These are phyloP conservation scores for Cystobasidium onofrii DNA, from an alignment of 768 basidiomycete genomes.

Conservation along the genomic window DNA sequence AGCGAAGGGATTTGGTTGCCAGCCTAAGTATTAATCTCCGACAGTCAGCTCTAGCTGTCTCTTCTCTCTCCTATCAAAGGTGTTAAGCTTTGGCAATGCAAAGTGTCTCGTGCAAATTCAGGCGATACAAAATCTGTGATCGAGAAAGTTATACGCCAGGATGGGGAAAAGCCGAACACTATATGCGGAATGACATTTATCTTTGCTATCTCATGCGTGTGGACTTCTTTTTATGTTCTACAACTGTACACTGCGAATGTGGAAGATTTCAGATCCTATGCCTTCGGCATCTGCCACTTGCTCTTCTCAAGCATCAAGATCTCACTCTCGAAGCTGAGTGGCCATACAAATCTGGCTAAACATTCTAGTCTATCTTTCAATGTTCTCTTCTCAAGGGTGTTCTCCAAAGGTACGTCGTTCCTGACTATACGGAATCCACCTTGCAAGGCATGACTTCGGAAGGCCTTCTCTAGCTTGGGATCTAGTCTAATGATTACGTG, in stretches of 20 bases:
- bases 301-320: not conserved
- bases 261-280: not conserved
- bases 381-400: not conserved
- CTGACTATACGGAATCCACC: slow-evolving; percentile 10
- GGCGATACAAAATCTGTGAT: not conserved
- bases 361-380: not conserved
- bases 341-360: not conserved
- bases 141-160: not conserved
- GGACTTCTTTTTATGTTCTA: too few species aligned
- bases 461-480: slow-evolving; percentile 7
- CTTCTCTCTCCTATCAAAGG: not conserved
- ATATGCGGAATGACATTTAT: too few species aligned
- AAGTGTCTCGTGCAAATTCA: not conserved
- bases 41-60: too few species aligned
- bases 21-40: too few species aligned
- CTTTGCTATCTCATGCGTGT: too few species aligned
- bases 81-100: not conserved
- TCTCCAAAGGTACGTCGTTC: not conserved
- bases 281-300: not conserved
- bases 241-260: not conserved
- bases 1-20: too few species aligned
- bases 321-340: not conserved
- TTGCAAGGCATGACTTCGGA: not conserved
- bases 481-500: not conserved
- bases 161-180: too few species aligned